A percentile compares a stretch with the other conserved stretches of the same genome.
phyloP scores from a whole-genome alignment of 768 basidiomycete genomes.

The Amylocystis lapponica region DNA sequence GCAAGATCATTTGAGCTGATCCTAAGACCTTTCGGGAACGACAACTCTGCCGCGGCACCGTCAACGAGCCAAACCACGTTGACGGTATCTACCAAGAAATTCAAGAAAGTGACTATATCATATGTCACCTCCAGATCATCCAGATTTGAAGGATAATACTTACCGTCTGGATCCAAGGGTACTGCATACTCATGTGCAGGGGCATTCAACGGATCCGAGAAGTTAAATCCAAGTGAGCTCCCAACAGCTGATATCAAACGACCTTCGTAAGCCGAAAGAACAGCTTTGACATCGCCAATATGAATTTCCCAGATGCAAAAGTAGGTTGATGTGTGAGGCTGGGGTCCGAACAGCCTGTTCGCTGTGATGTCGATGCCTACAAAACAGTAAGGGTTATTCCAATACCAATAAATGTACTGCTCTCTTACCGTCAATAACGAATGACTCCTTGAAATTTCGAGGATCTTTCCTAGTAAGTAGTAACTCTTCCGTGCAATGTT shows the following conservation, averaged over 20 bases:
- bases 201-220: slow-evolving; percentile 70
- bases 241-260: slow-evolving; percentile 46
- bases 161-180: slow-evolving; percentile 73
- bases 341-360: slow-evolving; percentile 85
- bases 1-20: slow-evolving; percentile 75
- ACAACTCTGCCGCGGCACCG: slow-evolving; percentile 47
- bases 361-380: slow-evolving; percentile 79
- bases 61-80: slow-evolving; percentile 53
- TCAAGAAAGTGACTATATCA: slow-evolving; percentile 75
- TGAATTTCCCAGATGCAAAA: slow-evolving; percentile 90
- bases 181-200: slow-evolving; percentile 66
- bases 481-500: slow-evolving; percentile 41
- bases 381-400: not conserved
- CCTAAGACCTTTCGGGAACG: slow-evolving; percentile 52
- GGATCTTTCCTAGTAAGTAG: slow-evolving; percentile 21
- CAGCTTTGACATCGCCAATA: slow-evolving; percentile 57
- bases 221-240: slow-evolving; percentile 62
- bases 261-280: slow-evolving; percentile 49
- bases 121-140: too few relatives aligned
- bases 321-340: slow-evolving; percentile 79
- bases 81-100: slow-evolving; percentile 49
- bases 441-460: slow-evolving; percentile 21
- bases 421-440: slow-evolving; percentile 51
- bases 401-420: slow-evolving; percentile 1
- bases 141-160: slow-evolving; percentile 19